Base-by-base conservation (phyloP, 331 rosid genomes). In the Malus hybrid region DNA sequence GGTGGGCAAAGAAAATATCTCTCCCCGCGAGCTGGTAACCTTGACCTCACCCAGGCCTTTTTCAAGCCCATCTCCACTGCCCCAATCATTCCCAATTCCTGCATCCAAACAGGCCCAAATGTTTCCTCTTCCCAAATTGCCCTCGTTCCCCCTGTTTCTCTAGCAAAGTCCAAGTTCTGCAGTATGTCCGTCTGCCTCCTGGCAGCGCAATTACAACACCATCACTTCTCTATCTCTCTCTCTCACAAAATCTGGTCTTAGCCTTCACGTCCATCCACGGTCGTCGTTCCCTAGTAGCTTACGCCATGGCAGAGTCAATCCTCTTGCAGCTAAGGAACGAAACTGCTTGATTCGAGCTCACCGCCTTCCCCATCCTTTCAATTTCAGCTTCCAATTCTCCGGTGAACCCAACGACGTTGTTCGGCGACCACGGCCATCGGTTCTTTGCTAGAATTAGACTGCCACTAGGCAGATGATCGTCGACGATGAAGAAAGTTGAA, bases 391-490 rank as follows among this genome's bases (percentile, higher is more conserved):
- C 84, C 32, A 82, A 10, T 70, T 70, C 66, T 18, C 84, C 30
- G 60, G 28, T 77, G 34, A 72, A 63, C 65, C 69, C 71, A 15
- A 32, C 77, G 6, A 28, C 68, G 63, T 81, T 85, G 28, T 74
- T 83, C 29, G 82, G 78, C 63, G 83, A 75, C 82, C 30, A 66
- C 28, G 75, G 86, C 73, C 69, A 77, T 63, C 82, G 77, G 11
- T 87, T 94, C 76, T 94, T 94, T 69, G 96, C 98, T 30, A 91
- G 93, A 84, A 85, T 91, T 68, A 86, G 88, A 10, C 84, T 90
- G 3, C 65, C 90, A 28, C 74, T 70, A 58, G 86, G 65, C 52
- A 68, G 76, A 72, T 91, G 82, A 10, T 89, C 97, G 20, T 78
- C 93, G 6, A 90, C 93, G 36, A 58, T 82, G 87, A 85, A 66